Evolutionary conservation across 1,139 yeast species (phyloP).

Genomic region (Eremothecium sinecaudum): DNA sequence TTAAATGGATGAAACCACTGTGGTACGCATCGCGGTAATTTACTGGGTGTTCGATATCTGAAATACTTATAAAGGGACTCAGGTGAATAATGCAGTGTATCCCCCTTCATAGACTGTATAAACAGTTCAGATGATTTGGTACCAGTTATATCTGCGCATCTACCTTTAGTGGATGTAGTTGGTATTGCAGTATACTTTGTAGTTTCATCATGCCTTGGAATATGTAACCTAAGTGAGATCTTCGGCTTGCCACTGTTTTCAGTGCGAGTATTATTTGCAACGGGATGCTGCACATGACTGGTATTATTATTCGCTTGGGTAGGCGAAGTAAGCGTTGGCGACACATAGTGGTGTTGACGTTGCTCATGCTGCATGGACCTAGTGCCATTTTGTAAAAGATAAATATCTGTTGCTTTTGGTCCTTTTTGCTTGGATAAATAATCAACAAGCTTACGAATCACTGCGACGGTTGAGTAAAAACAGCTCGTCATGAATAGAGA

Average conservation of each 20-base stretch:
- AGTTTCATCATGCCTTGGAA: conserved; percentile 1
- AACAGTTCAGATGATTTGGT: conserved; percentile 21
- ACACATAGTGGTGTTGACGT: conserved; percentile 1
- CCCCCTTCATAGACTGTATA: conserved; percentile 32
- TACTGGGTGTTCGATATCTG: conserved; percentile 20
- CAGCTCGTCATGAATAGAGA: conserved; percentile 12
- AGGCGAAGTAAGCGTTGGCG: too few relatives aligned
- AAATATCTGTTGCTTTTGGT: neutral
- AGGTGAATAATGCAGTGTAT: conserved; percentile 35
- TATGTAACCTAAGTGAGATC: neutral
- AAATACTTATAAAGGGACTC: conserved; percentile 27
- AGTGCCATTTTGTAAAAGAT: conserved; percentile 2
- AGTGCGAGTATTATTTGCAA: too few relatives aligned
- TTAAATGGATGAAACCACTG: conserved; percentile 39
- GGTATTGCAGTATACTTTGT: too few relatives aligned
- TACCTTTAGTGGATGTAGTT: too few relatives aligned
- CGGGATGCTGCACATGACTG: too few relatives aligned
- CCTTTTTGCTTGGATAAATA: conserved; percentile 5
- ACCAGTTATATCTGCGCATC: conserved; percentile 1
- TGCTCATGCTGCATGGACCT: neutral
- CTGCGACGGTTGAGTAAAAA: conserved; percentile 16
- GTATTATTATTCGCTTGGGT: too few relatives aligned
- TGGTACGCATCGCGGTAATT: conserved; percentile 31
- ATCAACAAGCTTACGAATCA: conserved; percentile 18
- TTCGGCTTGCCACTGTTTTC: conserved; percentile 3